Evolutionary conservation across 257 asterid species (phyloP).

Genomic region (Verbena officinalis): DNA sequence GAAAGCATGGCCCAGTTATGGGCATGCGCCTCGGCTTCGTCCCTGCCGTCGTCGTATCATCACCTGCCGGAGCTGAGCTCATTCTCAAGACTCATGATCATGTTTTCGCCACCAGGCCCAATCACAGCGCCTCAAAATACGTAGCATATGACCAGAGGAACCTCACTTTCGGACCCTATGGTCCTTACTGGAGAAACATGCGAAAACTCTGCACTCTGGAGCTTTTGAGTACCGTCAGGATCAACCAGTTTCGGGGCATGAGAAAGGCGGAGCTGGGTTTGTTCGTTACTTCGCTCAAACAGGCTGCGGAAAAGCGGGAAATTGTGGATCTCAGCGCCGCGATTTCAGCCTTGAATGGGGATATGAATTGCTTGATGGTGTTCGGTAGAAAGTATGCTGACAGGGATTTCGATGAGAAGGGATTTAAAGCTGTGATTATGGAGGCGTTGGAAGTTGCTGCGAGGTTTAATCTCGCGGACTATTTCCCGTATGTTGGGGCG

Average conservation of each 20-base stretch:
- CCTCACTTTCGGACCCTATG: conserved; percentile 22
- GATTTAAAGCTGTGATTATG: conserved; percentile 22
- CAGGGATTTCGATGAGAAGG: conserved; percentile 20
- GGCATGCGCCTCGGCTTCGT: too few relatives aligned
- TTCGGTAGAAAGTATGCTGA: conserved; percentile 31
- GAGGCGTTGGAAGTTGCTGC: neutral
- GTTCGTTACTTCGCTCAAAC: conserved; percentile 15
- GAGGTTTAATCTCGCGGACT: conserved; percentile 18
- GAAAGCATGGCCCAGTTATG: too few relatives aligned
- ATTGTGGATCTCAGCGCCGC: conserved; percentile 25
- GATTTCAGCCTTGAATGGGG: conserved; percentile 6
- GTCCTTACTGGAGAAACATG: conserved; percentile 37
- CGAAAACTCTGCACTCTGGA: conserved; percentile 31
- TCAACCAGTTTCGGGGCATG: conserved; percentile 29
- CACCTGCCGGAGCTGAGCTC: too few relatives aligned
- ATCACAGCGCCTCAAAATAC: conserved; percentile 11
- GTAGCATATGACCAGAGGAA: conserved; percentile 20
- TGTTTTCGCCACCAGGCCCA: conserved; percentile 25
- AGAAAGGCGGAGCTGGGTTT: conserved; percentile 31
- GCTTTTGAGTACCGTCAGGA: conserved; percentile 28
- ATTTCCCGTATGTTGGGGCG: conserved; percentile 34
- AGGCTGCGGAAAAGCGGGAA: neutral
- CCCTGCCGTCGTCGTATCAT: too few relatives aligned
- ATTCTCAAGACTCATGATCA: conserved; percentile 28
- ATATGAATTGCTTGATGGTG: conserved; percentile 28